Conservation (phyloP, 805 yeast species). For the Scheffersomyces amazonensis region DNA sequence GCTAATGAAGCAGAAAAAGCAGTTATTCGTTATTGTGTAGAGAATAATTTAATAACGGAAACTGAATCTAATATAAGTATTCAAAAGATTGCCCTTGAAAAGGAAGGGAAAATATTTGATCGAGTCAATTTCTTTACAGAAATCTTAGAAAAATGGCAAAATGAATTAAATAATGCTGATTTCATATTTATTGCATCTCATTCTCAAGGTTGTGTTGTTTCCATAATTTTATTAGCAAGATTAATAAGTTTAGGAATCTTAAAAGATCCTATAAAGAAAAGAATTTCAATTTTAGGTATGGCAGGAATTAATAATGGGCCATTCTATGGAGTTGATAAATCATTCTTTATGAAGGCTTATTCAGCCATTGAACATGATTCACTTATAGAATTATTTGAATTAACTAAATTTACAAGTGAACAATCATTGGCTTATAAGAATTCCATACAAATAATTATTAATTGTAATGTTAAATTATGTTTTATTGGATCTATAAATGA, state of each 20-base stretch:
- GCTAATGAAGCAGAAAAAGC: conserved; percentile 87
- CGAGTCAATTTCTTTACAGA: conserved; percentile 80
- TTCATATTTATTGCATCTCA: conserved; percentile 90
- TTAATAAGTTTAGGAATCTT: conserved; percentile 56
- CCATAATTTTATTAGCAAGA: conserved; percentile 72
- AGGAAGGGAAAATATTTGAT: conserved; percentile 86
- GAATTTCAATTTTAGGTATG: conserved; percentile 82
- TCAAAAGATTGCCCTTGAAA: conserved; percentile 92
- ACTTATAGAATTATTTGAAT: conserved; percentile 79
- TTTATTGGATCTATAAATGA: conserved; percentile 90
- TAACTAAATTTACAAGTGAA: conserved; percentile 70
- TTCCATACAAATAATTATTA: conserved; percentile 60
- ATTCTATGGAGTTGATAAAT: conserved; percentile 84
- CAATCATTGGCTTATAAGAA: conserved; percentile 72
- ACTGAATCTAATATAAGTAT: conserved; percentile 42
- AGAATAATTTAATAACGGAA: conserved; percentile 35
- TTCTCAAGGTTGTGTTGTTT: conserved; percentile 94
- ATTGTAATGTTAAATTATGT: conserved; percentile 71
- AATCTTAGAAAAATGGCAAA: conserved; percentile 64
- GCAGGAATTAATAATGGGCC: conserved; percentile 97
- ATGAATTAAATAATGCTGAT: conserved; percentile 65
- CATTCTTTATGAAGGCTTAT: conserved; percentile 79
- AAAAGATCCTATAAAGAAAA: conserved; percentile 38
- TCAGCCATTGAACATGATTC: conserved; percentile 89
- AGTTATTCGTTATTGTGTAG: conserved; percentile 57